Evolutionary conservation across 768 basidiomycete species (phyloP).

Genomic region (Sarcodon sp.): DNA sequence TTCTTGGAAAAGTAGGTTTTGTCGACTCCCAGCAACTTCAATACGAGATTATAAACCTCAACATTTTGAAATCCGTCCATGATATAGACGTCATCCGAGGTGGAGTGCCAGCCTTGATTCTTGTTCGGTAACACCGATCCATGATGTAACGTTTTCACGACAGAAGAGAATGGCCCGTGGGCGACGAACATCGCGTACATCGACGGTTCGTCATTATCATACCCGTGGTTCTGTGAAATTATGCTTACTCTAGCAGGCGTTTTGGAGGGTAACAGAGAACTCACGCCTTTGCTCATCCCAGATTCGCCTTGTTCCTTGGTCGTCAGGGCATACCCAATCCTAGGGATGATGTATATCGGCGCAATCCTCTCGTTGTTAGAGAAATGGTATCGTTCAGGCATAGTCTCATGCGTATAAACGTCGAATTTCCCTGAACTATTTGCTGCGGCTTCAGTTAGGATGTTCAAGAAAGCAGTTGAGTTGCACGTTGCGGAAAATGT

Average conservation of each 20-base stretch:
- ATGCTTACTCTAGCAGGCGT: neutral
- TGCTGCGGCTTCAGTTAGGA: conserved; percentile 38
- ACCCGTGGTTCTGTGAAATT: conserved; percentile 65
- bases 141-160: conserved; percentile 34
- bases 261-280: conserved; percentile 13
- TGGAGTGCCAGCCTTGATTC: conserved; percentile 55
- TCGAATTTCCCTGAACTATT: conserved; percentile 54
- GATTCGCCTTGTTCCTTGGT: conserved; percentile 44
- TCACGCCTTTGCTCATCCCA: conserved; percentile 65
- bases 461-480: conserved; percentile 36
- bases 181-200: conserved; percentile 92
- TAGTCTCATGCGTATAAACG: conserved; percentile 68
- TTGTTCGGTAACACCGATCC: conserved; percentile 13
- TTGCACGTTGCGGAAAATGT: conserved; percentile 57
- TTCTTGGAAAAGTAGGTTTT: conserved; percentile 39
- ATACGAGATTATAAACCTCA: conserved; percentile 74
- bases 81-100: conserved; percentile 48
- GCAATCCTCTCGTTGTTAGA: conserved; percentile 65
- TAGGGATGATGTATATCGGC: conserved; percentile 76
- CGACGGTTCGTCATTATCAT: conserved; percentile 61
- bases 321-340: conserved; percentile 71
- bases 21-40: conserved; percentile 54
- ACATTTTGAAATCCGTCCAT: conserved; percentile 81
- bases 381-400: conserved; percentile 79
- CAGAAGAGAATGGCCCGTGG: conserved; percentile 75